Evolutionary conservation across 768 basidiomycete genomes (phyloP).

Genomic region (Botryobasidium botryosum): DNA sequence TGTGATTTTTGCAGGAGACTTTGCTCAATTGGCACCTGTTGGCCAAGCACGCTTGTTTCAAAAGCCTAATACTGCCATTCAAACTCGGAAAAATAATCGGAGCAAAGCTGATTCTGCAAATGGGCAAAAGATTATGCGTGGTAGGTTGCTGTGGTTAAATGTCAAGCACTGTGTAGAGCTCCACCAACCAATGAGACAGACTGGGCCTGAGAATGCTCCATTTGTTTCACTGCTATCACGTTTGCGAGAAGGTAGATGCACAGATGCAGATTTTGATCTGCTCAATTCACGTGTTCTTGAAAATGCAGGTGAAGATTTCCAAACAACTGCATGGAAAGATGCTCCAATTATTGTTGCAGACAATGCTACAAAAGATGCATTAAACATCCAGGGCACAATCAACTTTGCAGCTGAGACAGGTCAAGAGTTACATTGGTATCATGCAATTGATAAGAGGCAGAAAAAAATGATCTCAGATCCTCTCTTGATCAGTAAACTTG

Average conservation of each 20-base stretch:
- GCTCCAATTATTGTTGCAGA: constrained; percentile 3
- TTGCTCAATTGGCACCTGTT: constrained; percentile 7
- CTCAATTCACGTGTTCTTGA: neutral
- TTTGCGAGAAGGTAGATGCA: neutral
- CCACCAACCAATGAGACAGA: neutral
- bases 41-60: neutral
- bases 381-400: neutral
- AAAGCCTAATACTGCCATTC: neutral
- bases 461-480: neutral
- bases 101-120: neutral
- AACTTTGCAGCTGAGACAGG: neutral
- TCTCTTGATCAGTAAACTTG: neutral
- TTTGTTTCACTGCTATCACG: neutral
- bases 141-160: neutral
- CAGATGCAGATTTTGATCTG: neutral
- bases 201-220: neutral
- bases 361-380: constrained; percentile 5
- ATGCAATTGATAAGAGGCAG: neutral
- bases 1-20: constrained; percentile 8
- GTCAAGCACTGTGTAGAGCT: neutral
- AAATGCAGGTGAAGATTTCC: neutral
- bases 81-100: too few relatives aligned
- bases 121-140: neutral
- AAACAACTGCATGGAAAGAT: neutral
- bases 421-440: constrained; percentile 1